Evolutionary conservation across 1,284 basidiomycete genomes (phyloP), one percentile per base, ranked within the genome.

Genomic region (Leccinum pallidistipes): DNA sequence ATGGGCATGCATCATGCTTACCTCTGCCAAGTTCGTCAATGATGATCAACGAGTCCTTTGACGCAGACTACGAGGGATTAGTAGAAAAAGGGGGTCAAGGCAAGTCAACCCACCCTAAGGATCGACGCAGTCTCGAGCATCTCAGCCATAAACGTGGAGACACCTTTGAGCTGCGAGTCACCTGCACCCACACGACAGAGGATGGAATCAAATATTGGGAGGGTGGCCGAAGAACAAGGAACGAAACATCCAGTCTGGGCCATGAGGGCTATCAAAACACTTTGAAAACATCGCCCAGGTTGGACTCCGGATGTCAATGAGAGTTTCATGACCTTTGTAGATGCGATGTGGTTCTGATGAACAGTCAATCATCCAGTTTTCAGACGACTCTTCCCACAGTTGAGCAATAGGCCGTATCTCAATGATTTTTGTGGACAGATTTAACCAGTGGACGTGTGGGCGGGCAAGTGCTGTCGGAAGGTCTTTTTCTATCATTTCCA

Each of bases 131-230:
- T 99, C 76, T 97, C 94, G 11, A 97, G 82, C 97, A 99, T 99
- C 78, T 99, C 97, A 3, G 96, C 95, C 97, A 99, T 99, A 74
- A 99, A 99, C 0, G 97, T 99, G 32, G 94, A 97, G 3, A 99
- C 94, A 16, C 97, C 97, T 76, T 98, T 98, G 50, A 98, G 80
- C 75, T 98, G 96, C 74, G 92, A 96, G 74, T 99, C 97, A 1
- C 97, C 97, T 0, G 97, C 97, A 7, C 97, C 97, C 1, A 99
- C 97, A 67, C 97, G 85, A 60, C 97, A 97, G 4, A 99, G 79
- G 56, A 99, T 92, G 14, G 95, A 98, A 77, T 99, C 97, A 67
- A 98, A 99, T 55, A 99, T 87, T 0, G 97, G 97, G 11, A 99
- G 71, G 50, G 83, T 81, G 0, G 97, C 97, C 74, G 94, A 88